phyloP scores from a whole-genome alignment of 768 basidiomycete species.

The Podaxis sp. region DNA sequence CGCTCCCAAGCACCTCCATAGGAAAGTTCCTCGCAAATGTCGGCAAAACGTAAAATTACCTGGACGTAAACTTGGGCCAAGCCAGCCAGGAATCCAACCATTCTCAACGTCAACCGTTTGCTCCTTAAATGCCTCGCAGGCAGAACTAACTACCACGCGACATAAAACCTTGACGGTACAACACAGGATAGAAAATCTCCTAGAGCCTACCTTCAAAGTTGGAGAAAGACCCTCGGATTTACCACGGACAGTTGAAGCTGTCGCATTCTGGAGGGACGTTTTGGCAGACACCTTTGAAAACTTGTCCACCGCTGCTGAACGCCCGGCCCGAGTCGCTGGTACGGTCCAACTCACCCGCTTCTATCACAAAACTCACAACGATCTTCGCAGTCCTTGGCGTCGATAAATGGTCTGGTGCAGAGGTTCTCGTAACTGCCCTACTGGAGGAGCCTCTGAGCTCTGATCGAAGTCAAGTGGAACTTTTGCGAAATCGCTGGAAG shows the following conservation, averaged over 20 bases:
- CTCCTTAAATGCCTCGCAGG: not conserved
- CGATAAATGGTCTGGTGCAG: constrained; percentile 48
- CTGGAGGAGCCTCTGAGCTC: constrained; percentile 67
- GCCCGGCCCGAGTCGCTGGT: constrained; percentile 47
- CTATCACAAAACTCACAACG: constrained; percentile 1
- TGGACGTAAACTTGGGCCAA: not conserved
- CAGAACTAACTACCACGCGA: not conserved
- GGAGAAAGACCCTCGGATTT: constrained; percentile 10
- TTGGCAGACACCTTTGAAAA: constrained; percentile 32
- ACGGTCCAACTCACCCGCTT: constrained; percentile 19
- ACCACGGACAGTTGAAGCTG: constrained; percentile 23
- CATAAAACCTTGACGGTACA: constrained; percentile 40
- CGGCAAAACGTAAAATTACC: not conserved
- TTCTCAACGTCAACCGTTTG: not conserved
- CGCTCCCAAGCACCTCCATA: not conserved
- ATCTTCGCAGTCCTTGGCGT: constrained; percentile 47
- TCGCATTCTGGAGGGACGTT: constrained; percentile 43
- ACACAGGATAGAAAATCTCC: constrained; percentile 41
- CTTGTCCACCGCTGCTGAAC: constrained; percentile 24
- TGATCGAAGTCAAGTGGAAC: constrained; percentile 37
- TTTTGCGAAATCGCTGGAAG: constrained; percentile 49
- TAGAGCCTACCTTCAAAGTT: constrained; percentile 39
- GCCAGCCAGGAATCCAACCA: not conserved
- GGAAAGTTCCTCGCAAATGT: not conserved
- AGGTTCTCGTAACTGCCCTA: constrained; percentile 63